phyloP scores from a whole-genome alignment of 2,329 filamentous ascomycete genomes.

The Byssochlamys sp. region DNA sequence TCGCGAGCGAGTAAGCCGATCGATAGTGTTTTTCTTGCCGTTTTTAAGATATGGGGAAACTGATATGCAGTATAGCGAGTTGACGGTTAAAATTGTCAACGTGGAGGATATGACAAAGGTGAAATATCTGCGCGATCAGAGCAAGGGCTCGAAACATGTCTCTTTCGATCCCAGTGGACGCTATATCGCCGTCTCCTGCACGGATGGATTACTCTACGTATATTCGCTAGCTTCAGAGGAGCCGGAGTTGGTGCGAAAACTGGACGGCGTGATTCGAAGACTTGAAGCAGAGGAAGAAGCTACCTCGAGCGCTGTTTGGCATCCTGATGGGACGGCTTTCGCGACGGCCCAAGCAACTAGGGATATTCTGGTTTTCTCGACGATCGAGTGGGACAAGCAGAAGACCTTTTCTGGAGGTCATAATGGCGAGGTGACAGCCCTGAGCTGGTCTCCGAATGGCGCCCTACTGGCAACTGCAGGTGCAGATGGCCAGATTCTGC shows the following conservation, averaged over 20 bases:
- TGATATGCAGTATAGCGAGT: constrained; percentile 49
- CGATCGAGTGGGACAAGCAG: constrained; percentile 80
- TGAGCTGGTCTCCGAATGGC: constrained; percentile 91
- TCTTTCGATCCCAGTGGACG: constrained; percentile 74
- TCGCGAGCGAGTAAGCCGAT: constrained; percentile 70
- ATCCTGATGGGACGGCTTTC: constrained; percentile 87
- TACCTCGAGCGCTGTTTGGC: constrained; percentile 71
- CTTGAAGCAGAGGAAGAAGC: constrained; percentile 68
- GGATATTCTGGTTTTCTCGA: constrained; percentile 80
- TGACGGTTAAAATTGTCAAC: constrained; percentile 81
- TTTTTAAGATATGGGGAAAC: not conserved
- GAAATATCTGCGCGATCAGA: constrained; percentile 71
- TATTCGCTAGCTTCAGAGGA: constrained; percentile 73
- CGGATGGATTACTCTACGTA: constrained; percentile 79
- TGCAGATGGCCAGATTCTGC: constrained; percentile 39
- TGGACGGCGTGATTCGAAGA: constrained; percentile 75
- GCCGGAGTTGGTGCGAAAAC: constrained; percentile 69
- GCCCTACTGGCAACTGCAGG: constrained; percentile 63
- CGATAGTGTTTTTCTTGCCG: not conserved
- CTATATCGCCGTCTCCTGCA: constrained; percentile 70
- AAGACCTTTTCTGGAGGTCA: constrained; percentile 70
- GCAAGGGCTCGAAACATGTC: constrained; percentile 80
- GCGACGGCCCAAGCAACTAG: constrained; percentile 71
- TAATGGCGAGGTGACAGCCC: constrained; percentile 70
- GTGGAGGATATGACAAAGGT: constrained; percentile 67